Base-by-base conservation (phyloP, 129 eudicot genomes). In the Dittrichia graveolens region DNA sequence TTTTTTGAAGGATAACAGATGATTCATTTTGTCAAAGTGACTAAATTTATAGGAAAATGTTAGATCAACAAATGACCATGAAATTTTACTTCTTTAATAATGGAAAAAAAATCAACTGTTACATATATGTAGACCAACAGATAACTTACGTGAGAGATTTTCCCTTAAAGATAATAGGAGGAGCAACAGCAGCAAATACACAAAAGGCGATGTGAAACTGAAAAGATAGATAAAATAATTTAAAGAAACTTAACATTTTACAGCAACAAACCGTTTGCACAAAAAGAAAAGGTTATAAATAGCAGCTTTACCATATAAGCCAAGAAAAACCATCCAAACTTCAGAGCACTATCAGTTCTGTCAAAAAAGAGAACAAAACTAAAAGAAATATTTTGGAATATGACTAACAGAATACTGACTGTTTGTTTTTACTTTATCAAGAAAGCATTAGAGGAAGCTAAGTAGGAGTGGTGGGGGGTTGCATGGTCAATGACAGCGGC, bases 261-360 rank as follows among this genome's bases (percentile, higher is more conserved):
- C 31, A 44, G 41, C n/a, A 40, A n/a, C 53, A 68, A 62, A 57
- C 46, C 47, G 19, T 5, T 24, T 60, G 46, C 5, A 59, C 31
- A 24, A 24, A 24, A 78, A 52, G 24, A 1, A 10, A 41, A 10
- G 38, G 45, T 60, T 39, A 5, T 3, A 48, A 37, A 61, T 42
- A 66, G n/a, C n/a, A 47, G 64, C 83, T 76, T 24, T 70, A 93
- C 98, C 80, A 73, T n/a, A 70, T 93, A 93, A 45, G 83, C 62
- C 83, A 93, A 82, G 91, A 93, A 93, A 82, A 93, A 93, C 98
- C 92, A 87, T 46, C 96, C 93, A 73, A 90, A 90, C 73, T 84
- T 90, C 79, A 93, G 19, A 13, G 95, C 96, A 34, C 98, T 93
- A 58, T 93, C 96, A n/a, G 92, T 90, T 93, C 98, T 93, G 92